These are phyloP conservation scores for cucumber (Cucumis sativus) DNA, from an alignment of 306 rosid genomes.

Conservation along the genomic window DNA sequence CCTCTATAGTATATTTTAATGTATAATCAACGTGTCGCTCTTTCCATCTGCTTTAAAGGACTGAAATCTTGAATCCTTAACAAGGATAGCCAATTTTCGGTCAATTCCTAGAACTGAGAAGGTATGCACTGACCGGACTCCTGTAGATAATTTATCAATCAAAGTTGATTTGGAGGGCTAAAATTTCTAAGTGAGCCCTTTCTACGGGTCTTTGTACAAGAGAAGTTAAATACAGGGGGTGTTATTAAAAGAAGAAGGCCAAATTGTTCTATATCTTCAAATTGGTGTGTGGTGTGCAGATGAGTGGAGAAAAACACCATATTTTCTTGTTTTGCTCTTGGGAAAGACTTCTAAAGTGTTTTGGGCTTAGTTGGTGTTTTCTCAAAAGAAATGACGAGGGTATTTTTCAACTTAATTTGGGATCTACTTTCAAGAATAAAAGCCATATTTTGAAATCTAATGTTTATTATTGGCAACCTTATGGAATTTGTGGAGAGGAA, in stretches of 20 bases:
- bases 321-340: too few relatives aligned
- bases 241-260: not conserved
- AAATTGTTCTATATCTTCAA: too few relatives aligned
- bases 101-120: not conserved
- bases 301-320: too few relatives aligned
- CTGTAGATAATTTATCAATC: not conserved
- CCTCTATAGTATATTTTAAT: not conserved
- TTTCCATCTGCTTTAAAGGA: not conserved
- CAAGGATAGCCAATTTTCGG: not conserved
- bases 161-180: not conserved
- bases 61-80: not conserved
- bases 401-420: too few relatives aligned
- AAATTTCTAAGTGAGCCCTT: not conserved
- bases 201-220: not conserved
- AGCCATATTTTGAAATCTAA: too few relatives aligned
- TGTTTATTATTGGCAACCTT: too few relatives aligned
- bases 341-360: too few relatives aligned
- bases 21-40: not conserved
- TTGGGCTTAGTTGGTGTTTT: too few relatives aligned
- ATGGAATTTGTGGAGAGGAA: too few relatives aligned
- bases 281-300: too few relatives aligned
- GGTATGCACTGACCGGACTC: not conserved
- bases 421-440: too few relatives aligned
- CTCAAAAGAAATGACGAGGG: too few relatives aligned
- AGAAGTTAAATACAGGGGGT: not conserved